Evolutionary conservation across 2,329 filamentous ascomycete species (phyloP).

Genomic region (Ophiostoma triangulosporum): DNA sequence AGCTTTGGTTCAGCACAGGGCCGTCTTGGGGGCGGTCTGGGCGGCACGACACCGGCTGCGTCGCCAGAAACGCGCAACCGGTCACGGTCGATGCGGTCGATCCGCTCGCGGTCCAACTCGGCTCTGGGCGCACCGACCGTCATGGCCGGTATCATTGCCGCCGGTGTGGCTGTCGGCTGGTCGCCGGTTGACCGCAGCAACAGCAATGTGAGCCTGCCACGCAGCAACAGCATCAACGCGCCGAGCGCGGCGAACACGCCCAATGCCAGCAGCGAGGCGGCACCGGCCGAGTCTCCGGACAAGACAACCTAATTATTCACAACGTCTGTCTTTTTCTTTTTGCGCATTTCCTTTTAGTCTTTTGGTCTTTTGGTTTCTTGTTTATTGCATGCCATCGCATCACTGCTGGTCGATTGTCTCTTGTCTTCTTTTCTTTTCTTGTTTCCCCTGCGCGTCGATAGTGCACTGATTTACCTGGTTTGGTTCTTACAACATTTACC

Average conservation of each 20-base stretch:
- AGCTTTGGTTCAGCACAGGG: slow-evolving; percentile 26
- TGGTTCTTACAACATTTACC: background rate
- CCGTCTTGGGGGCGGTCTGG: background rate
- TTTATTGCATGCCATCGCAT: background rate
- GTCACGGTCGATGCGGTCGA: slow-evolving; percentile 42
- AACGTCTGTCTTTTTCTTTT: background rate
- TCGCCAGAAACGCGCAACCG: slow-evolving; percentile 50
- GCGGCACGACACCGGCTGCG: slow-evolving; percentile 20
- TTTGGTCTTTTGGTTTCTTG: background rate
- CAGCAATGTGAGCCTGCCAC: slow-evolving; percentile 15
- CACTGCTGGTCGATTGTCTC: background rate
- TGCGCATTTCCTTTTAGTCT: background rate
- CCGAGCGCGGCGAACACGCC: too few relatives aligned
- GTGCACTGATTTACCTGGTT: background rate
- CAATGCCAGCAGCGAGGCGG: background rate
- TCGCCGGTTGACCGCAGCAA: slow-evolving; percentile 48
- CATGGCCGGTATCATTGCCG: slow-evolving; percentile 73
- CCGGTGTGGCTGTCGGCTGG: slow-evolving; percentile 64
- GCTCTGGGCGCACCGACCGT: slow-evolving; percentile 62
- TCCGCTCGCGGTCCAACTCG: slow-evolving; percentile 52
- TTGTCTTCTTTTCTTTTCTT: background rate
- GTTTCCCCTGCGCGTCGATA: background rate
- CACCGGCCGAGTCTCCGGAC: background rate
- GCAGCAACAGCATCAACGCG: background rate
- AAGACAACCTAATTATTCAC: background rate